Percentiles rank a stretch among this genome's conserved stretches.
Conservation (phyloP, 768 basidiomycete species). For the Candolleomyces eurysporus region DNA sequence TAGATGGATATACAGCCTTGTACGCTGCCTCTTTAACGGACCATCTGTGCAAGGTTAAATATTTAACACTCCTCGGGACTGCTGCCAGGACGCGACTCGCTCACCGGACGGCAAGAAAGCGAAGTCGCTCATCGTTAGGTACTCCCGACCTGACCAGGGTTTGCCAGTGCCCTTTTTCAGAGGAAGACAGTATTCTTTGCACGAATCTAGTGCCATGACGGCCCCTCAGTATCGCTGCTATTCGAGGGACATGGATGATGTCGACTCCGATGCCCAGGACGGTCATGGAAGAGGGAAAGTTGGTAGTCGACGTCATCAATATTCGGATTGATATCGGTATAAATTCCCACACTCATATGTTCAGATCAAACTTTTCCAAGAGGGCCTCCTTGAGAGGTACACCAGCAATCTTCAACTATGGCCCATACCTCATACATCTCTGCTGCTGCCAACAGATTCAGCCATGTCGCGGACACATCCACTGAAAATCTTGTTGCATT, state of each 20-base stretch:
- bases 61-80: constrained; percentile 4
- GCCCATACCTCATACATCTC: constrained; percentile 40
- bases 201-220: constrained; percentile 48
- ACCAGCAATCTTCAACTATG: constrained; percentile 3
- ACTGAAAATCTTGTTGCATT: constrained; percentile 42
- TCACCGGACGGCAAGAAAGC: constrained; percentile 75
- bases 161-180: constrained; percentile 42
- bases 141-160: constrained; percentile 19
- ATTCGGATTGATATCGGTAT: neutral
- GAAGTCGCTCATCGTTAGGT: constrained; percentile 24
- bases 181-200: constrained; percentile 58
- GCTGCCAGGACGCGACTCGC: constrained; percentile 14
- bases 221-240: constrained; percentile 52
- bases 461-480: constrained; percentile 48
- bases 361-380: neutral
- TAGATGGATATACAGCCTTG: constrained; percentile 72
- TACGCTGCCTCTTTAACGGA: constrained; percentile 83
- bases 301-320: neutral
- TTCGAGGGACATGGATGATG: constrained; percentile 66
- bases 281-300: constrained; percentile 35
- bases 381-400: neutral
- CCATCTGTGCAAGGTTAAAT: constrained; percentile 50
- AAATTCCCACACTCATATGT: neutral
- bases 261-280: constrained; percentile 79
- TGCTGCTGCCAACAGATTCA: constrained; percentile 47